Evolutionary conservation across 163 green algal genomes (phyloP).

Genomic region (Chlorella variabilis): DNA sequence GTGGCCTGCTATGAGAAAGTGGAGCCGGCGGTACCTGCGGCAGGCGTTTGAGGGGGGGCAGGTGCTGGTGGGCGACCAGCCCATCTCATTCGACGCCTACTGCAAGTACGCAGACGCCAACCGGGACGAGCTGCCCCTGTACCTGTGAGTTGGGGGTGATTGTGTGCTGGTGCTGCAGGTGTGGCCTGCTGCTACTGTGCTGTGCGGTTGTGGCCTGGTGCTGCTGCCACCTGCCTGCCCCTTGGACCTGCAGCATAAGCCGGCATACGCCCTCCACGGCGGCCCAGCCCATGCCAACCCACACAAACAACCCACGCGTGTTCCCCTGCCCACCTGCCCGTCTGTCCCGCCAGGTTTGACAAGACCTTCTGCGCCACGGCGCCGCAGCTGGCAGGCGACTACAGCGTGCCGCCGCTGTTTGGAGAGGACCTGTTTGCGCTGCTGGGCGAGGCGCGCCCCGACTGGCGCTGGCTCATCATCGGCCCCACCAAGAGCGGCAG

Average conservation of each 20-base stretch:
- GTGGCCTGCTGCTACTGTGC: too few species aligned
- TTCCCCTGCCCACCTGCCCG: too few species aligned
- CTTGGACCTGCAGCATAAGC: too few species aligned
- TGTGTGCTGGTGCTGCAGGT: too few species aligned
- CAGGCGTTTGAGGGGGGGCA: slow-evolving; percentile 57
- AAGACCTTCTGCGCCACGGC: slow-evolving; percentile 70
- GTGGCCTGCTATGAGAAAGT: slow-evolving; percentile 78
- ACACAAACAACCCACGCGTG: too few species aligned
- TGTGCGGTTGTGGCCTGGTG: too few species aligned
- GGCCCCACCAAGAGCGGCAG: slow-evolving; percentile 83
- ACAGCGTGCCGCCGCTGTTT: slow-evolving; percentile 69
- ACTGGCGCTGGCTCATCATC: slow-evolving; percentile 97
- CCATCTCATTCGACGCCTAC: slow-evolving; percentile 78
- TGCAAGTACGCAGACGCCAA: slow-evolving; percentile 71
- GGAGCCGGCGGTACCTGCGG: slow-evolving; percentile 73
- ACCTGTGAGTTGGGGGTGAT: slow-evolving; percentile 47
- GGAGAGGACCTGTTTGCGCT: slow-evolving; percentile 89
- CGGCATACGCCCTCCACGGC: too few species aligned
- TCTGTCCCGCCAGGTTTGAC: slow-evolving; percentile 76
- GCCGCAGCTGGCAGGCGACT: slow-evolving; percentile 76
- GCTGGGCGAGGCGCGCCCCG: slow-evolving; percentile 78
- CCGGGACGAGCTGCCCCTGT: slow-evolving; percentile 93
- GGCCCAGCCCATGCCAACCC: too few species aligned
- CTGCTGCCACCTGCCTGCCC: too few species aligned
- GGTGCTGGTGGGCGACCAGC: slow-evolving; percentile 77